These are phyloP conservation scores for Psilocybe cubensis DNA, from an alignment of 768 basidiomycete genomes.

Conservation along the genomic window DNA sequence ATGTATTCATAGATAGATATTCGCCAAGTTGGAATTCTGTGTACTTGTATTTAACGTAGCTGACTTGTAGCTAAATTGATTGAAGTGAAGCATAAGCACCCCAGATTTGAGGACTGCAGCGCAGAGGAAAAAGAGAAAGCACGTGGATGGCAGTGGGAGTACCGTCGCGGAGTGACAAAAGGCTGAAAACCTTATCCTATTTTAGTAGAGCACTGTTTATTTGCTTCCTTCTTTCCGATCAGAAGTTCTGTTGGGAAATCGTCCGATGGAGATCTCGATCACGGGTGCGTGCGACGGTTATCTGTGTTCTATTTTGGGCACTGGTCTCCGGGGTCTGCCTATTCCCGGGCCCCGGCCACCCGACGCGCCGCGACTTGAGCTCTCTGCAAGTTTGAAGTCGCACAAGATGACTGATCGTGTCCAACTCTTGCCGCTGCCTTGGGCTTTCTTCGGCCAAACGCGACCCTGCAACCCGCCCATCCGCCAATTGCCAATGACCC, in stretches of 20 bases:
- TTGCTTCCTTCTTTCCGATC: conserved; percentile 34
- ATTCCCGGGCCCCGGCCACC: background rate
- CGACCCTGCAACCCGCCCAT: background rate
- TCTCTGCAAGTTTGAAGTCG: background rate
- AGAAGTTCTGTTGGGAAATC: conserved; percentile 44
- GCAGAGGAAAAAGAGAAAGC: no score
- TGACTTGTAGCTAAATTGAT: conserved; percentile 6
- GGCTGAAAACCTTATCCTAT: conserved; percentile 12
- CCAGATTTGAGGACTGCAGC: no score
- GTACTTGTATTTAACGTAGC: conserved; percentile 13
- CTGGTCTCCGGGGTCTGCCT: conserved; percentile 5
- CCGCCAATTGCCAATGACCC: background rate
- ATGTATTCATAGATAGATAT: conserved; percentile 14
- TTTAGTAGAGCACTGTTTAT: conserved; percentile 7
- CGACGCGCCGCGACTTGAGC: background rate
- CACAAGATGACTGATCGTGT: background rate
- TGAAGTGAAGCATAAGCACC: conserved; percentile 1
- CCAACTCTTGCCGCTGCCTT: background rate
- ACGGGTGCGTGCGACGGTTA: background rate
- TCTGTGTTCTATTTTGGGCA: background rate
- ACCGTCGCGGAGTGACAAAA: conserved; percentile 7
- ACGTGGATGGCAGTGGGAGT: background rate
- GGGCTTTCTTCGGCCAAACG: background rate
- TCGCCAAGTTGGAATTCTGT: conserved; percentile 8
- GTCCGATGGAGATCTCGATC: conserved; percentile 29